Evolutionary conservation across 805 yeast species (phyloP).

Genomic region (Spathaspora sp.): DNA sequence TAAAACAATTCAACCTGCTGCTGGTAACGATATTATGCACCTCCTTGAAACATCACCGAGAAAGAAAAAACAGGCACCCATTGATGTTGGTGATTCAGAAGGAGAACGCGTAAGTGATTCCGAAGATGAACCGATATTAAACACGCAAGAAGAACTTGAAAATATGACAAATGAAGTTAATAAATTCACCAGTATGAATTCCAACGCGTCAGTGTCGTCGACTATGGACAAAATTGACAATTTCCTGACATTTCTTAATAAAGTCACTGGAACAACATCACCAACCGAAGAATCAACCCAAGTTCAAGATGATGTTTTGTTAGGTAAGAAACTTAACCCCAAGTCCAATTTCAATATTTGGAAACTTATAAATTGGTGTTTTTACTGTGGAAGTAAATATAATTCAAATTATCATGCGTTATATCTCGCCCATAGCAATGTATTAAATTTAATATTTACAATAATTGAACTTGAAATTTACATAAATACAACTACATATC

Average conservation of each 20-base stretch:
- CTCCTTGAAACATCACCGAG: not conserved
- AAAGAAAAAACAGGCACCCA: not conserved
- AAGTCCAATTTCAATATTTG: conserved; percentile 21
- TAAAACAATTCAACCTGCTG: not conserved
- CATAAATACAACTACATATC: not conserved
- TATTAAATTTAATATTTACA: conserved; percentile 17
- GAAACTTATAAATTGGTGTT: conserved; percentile 32
- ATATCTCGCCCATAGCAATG: conserved; percentile 18
- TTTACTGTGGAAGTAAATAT: conserved; percentile 28
- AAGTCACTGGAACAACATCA: not conserved
- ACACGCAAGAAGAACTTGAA: not conserved
- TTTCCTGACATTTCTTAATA: not conserved
- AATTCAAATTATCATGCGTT: conserved; percentile 19
- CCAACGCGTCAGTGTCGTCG: not conserved
- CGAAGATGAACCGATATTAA: not conserved
- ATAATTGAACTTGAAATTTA: conserved; percentile 15
- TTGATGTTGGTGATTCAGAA: not conserved
- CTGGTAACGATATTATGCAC: not conserved
- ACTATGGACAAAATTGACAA: not conserved
- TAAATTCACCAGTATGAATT: not conserved
- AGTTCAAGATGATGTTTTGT: conserved; percentile 29
- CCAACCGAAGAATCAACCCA: not conserved
- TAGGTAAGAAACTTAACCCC: conserved; percentile 22
- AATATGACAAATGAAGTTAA: not conserved
- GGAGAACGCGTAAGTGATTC: not conserved